These are phyloP conservation scores for Erythrophleum ivorense DNA, from an alignment of 331 rosid genomes.

Conservation along the genomic window DNA sequence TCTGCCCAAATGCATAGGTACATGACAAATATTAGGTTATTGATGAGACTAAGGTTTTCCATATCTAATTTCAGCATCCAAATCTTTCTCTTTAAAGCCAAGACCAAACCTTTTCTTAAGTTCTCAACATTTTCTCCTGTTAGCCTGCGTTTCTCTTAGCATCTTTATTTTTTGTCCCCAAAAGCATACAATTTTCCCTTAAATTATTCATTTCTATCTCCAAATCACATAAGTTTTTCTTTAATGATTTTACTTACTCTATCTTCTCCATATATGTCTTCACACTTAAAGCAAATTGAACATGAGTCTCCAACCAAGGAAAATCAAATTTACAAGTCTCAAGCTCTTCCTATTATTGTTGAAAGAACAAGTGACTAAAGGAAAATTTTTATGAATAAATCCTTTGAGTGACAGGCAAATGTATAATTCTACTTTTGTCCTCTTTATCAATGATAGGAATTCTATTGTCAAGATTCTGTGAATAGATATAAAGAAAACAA, in stretches of 20 bases:
- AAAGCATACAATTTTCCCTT: background rate
- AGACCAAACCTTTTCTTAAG: background rate
- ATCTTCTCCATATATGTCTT: background rate
- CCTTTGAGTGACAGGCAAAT: no score
- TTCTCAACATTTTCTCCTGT: background rate
- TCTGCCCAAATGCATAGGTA: no score
- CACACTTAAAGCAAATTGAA: conserved; percentile 13
- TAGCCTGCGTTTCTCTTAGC: background rate
- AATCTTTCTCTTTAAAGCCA: background rate
- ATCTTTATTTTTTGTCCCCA: background rate
- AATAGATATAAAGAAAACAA: no score
- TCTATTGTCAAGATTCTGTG: no score
- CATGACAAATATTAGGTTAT: no score
- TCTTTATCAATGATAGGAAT: no score
- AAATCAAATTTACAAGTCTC: background rate
- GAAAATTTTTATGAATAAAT: no score
- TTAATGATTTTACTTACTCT: background rate
- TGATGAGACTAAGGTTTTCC: background rate
- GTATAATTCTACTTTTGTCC: no score
- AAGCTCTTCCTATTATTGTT: conserved; percentile 33
- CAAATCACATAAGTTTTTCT: background rate
- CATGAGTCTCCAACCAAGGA: conserved; percentile 18
- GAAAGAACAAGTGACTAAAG: no score
- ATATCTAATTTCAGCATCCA: conserved; percentile 24
- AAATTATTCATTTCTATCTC: background rate